Base-by-base conservation (phyloP, 805 yeast species). In the Suhomyces tanzawaensis region DNA sequence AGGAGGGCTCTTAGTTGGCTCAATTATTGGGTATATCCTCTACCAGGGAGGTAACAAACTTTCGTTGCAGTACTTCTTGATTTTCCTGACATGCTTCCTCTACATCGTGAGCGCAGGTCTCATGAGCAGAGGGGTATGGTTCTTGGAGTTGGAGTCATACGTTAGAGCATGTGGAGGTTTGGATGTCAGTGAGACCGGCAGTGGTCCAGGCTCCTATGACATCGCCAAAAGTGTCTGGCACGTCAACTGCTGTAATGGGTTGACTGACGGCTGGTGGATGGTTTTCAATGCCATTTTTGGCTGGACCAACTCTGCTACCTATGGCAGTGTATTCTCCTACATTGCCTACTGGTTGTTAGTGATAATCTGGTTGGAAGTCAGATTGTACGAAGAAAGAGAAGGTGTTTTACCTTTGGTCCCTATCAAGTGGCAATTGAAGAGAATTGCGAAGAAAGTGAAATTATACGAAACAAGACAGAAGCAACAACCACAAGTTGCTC, bases 241-340 rank as follows among this genome's bases (percentile, higher is more conserved):
- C 48, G 73, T 69, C 17, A 68, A 69, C 50, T 69, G 74, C 46
- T 69, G 74, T 41, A 64, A 67, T 41, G 74, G 74, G 4, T 49
- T 64, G 42, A 60, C 57, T 32, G 72, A 68, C 25, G 74, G 68
- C 33, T 65, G 70, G 59, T 69, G 74, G 74, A 69, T 69, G 74
- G 61, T 68, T 13, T 60, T 65, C 42, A 69, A 67, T 35, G 73
- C 74, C 25, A 53, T 69, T 25, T 57, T 69, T 30, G 74, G 74
- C 3, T 69, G 74, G 74, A 67, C 73, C 19, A 69, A 69, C 42
- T 55, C 69, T 13, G 74, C 74, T 13, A 69, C 74, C 3, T 65
- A 66, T 49, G 72, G 71, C 4, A 65, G 71, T 42, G 71, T 69
- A 7, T 47, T 51, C 7, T 47, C 61, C 28, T 69, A 69, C 45